Conservation (phyloP, 495 filamentous ascomycete genomes). For the Aspergillus saccharolyticus region DNA sequence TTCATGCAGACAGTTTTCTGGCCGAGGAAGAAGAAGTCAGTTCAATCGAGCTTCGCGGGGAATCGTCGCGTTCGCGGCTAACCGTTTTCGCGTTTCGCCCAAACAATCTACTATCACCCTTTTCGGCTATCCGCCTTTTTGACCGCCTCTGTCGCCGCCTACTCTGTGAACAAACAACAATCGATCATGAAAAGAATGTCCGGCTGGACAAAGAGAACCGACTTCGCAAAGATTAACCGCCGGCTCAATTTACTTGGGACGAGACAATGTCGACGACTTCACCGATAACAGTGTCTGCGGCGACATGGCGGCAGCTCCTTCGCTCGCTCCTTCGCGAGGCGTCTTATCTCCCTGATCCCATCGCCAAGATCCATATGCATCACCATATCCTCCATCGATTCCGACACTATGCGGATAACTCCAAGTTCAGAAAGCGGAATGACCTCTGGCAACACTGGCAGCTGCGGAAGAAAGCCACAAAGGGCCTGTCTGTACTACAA, state of each 20-base stretch:
- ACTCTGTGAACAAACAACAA: no score
- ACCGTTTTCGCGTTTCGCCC: conserved; percentile 7
- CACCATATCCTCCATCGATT: conserved; percentile 56
- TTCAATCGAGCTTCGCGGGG: conserved; percentile 24
- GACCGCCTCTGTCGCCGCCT: not conserved
- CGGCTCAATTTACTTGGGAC: not conserved
- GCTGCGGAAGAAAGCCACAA: conserved; percentile 22
- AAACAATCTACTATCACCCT: conserved; percentile 20
- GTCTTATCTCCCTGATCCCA: conserved; percentile 74
- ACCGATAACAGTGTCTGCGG: not conserved
- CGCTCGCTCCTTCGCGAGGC: conserved; percentile 79
- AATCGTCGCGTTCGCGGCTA: conserved; percentile 17
- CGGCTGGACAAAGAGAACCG: not conserved
- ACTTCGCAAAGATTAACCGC: no score
- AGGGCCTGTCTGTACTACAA: conserved; percentile 35
- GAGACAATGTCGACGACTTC: conserved; percentile 2
- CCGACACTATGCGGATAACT: conserved; percentile 24
- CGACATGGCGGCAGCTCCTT: conserved; percentile 57
- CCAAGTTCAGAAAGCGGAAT: conserved; percentile 3
- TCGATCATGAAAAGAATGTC: no score
- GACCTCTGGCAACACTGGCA: conserved; percentile 7
- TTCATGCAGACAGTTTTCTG: no score
- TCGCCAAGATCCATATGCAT: conserved; percentile 57
- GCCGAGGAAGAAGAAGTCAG: conserved; percentile 10
- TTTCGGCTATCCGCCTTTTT: conserved; percentile 18